Conservation (phyloP, 192 early-diverging fungal species). For the Coemansia sp. region DNA sequence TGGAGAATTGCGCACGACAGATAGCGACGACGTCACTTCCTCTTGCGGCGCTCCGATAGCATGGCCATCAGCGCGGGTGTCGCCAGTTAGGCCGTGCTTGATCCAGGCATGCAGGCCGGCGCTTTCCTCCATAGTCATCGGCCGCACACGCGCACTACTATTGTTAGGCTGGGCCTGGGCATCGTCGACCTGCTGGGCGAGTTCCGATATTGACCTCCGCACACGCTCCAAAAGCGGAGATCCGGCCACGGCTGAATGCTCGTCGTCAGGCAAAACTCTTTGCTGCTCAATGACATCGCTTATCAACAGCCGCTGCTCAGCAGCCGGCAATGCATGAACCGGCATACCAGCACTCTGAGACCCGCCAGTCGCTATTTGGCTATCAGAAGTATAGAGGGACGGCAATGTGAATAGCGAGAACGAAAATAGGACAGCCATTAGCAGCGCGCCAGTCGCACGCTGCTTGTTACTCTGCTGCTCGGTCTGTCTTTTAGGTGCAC, state of each 20-base stretch:
- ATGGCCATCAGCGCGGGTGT: neutral
- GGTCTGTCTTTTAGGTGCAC: slow-evolving; percentile 17
- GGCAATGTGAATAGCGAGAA: slow-evolving; percentile 82
- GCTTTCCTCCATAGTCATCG: slow-evolving; percentile 55
- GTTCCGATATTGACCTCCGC: slow-evolving; percentile 33
- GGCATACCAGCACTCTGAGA: slow-evolving; percentile 31
- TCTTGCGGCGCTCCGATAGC: neutral
- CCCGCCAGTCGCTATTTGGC: slow-evolving; percentile 35
- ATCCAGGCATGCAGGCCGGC: slow-evolving; percentile 51
- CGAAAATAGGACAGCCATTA: slow-evolving; percentile 81
- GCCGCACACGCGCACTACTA: slow-evolving; percentile 25
- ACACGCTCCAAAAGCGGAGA: slow-evolving; percentile 47
- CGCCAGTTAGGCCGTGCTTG: slow-evolving; percentile 18
- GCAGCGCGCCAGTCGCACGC: slow-evolving; percentile 31
- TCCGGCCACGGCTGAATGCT: slow-evolving; percentile 7
- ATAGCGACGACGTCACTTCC: slow-evolving; percentile 12
- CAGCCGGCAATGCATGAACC: slow-evolving; percentile 19
- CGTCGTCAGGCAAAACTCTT: neutral
- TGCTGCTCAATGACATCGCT: slow-evolving; percentile 8
- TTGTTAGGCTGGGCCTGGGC: slow-evolving; percentile 11
- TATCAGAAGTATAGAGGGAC: slow-evolving; percentile 43
- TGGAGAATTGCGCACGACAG: slow-evolving; percentile 18
- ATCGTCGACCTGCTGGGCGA: slow-evolving; percentile 34
- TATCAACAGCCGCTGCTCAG: slow-evolving; percentile 36
- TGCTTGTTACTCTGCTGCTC: slow-evolving; percentile 14